Evolutionary conservation across 208 protist species (phyloP).

Genomic region (Phytomonas serpens): DNA sequence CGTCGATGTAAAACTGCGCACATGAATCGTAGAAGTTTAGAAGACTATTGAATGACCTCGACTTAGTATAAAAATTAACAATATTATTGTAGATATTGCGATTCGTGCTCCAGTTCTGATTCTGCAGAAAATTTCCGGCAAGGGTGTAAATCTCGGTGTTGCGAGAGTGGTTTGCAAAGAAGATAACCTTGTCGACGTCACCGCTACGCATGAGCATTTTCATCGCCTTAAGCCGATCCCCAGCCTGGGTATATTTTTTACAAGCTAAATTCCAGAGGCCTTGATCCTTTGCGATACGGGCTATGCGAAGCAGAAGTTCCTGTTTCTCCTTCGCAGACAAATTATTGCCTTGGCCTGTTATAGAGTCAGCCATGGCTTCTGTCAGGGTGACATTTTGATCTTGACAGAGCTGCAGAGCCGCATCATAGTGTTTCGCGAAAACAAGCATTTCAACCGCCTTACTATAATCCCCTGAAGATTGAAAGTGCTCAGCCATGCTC

Average conservation of each 20-base stretch:
- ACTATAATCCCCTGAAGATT: constrained; percentile 69
- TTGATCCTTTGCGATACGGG: constrained; percentile 83
- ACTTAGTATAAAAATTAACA: constrained; percentile 95
- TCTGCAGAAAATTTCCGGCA: constrained; percentile 96
- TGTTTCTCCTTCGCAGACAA: constrained; percentile 29
- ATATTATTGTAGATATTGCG: constrained; percentile 94
- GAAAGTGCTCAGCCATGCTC: constrained; percentile 90
- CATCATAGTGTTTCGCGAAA: constrained; percentile 80
- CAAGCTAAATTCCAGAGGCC: constrained; percentile 88
- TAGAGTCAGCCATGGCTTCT: constrained; percentile 90
- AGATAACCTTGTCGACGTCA: constrained; percentile 96
- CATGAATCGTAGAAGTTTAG: constrained; percentile 90
- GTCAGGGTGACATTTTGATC: constrained; percentile 79
- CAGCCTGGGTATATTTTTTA: constrained; percentile 93
- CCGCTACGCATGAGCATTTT: constrained; percentile 95
- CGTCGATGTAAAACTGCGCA: constrained; percentile 94
- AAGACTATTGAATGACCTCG: constrained; percentile 89
- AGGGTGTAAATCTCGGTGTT: constrained; percentile 93
- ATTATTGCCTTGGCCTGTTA: constrained; percentile 62
- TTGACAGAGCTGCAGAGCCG: constrained; percentile 79
- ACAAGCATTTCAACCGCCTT: constrained; percentile 93
- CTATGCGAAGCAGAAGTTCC: constrained; percentile 53
- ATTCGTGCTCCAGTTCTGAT: constrained; percentile 89
- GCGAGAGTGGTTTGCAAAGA: constrained; percentile 94
- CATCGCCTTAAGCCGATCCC: constrained; percentile 95